These are phyloP conservation scores for Metschnikowia henanensis DNA, from an alignment of 805 yeast genomes.

Conservation along the genomic window DNA sequence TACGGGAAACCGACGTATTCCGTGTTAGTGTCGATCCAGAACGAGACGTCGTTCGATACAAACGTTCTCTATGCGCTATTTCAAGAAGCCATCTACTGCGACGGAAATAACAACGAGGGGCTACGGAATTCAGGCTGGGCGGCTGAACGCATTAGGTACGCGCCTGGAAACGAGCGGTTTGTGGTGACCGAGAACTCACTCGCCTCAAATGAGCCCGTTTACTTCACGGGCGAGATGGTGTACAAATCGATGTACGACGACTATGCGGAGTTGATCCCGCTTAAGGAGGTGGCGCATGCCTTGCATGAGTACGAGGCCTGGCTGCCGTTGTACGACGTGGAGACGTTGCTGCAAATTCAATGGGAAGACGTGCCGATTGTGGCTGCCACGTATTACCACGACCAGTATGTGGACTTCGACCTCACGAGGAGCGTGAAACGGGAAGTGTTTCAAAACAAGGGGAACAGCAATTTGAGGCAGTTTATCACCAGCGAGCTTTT, in stretches of 20 bases:
- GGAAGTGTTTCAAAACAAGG: slow-evolving; percentile 26
- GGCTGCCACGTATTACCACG: slow-evolving; percentile 49
- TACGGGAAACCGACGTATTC: slow-evolving; percentile 39
- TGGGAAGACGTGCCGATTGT: slow-evolving; percentile 44
- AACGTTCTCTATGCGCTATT: slow-evolving; percentile 54
- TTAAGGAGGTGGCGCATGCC: slow-evolving; percentile 41
- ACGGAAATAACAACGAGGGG: slow-evolving; percentile 21
- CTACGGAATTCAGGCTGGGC: slow-evolving; percentile 42
- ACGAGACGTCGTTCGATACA: slow-evolving; percentile 46
- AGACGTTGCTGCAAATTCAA: slow-evolving; percentile 28
- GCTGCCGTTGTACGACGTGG: slow-evolving; percentile 37
- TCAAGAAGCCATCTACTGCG: slow-evolving; percentile 59
- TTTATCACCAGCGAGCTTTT: slow-evolving; percentile 49
- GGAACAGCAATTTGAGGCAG: slow-evolving; percentile 37
- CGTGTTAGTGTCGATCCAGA: slow-evolving; percentile 34
- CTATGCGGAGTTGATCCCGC: slow-evolving; percentile 39
- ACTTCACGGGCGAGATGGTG: slow-evolving; percentile 58
- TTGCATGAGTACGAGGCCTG: slow-evolving; percentile 35
- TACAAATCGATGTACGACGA: slow-evolving; percentile 52
- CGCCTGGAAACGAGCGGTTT: slow-evolving; percentile 25
- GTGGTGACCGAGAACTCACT: slow-evolving; percentile 18
- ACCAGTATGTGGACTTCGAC: slow-evolving; percentile 53
- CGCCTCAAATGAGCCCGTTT: slow-evolving; percentile 24
- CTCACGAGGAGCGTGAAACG: slow-evolving; percentile 38
- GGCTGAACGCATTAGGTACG: slow-evolving; percentile 41